Base-by-base conservation (phyloP, 208 protist species). In the Acanthamoeba polyphaga region DNA sequence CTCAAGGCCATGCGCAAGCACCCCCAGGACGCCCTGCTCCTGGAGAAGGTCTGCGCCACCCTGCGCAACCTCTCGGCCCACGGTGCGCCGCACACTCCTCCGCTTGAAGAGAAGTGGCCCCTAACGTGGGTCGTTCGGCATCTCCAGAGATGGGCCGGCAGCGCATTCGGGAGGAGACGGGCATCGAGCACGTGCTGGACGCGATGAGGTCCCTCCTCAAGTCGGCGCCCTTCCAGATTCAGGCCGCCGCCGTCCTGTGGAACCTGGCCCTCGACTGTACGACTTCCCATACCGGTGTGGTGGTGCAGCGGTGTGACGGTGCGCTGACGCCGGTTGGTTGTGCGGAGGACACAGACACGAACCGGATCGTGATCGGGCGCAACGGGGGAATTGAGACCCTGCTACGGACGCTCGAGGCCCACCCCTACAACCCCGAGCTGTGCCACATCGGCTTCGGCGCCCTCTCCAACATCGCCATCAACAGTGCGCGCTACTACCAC, bases 51-150 rank as follows among this genome's bases (percentile, higher is more conserved):
- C 3, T 74, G 66, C 29, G 66, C 66, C 66, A 74, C 66, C 10
- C 66, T 74, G n/a, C 66, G 66, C 66, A 74, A 74, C 29, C 66
- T 74, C 29, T n/a, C 66, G n/a, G 66, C 66, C 12, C 66, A 74
- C 24, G 66, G 66, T 74, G 10, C 66, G 66, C n/a, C 24, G 17
- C 24, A 24, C 10, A n/a, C n/a, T n/a, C n/a, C n/a, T n/a, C n/a
- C n/a, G n/a, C n/a, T n/a, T n/a, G n/a, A n/a, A n/a, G n/a, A n/a
- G n/a, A n/a, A n/a, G n/a, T n/a, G n/a, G n/a, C n/a, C n/a, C n/a
- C n/a, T n/a, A n/a, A n/a, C n/a, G n/a, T n/a, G n/a, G n/a, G 66
- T 74, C 1, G 22, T n/a, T n/a, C n/a, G n/a, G n/a, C n/a, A n/a
- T n/a, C 19, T 8, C 1, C 66, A 74, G 66, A 74, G 24, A 1